Evolutionary conservation across 345 rosid genomes (phyloP).

Genomic region (Rhodamnia argentea): DNA sequence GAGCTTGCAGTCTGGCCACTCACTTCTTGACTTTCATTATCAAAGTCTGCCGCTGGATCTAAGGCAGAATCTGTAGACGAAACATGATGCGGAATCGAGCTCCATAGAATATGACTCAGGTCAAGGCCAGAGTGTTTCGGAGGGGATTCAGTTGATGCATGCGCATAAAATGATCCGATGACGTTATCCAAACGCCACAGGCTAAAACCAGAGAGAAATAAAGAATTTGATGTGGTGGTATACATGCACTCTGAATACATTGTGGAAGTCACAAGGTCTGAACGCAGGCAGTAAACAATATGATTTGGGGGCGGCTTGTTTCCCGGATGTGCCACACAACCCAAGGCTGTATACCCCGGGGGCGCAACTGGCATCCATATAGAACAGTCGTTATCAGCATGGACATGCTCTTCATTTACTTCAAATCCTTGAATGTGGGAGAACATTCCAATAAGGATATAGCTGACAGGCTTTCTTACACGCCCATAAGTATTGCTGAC

Average conservation of each 20-base stretch:
- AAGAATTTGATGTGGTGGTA: constrained; percentile 29
- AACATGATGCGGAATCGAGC: constrained; percentile 37
- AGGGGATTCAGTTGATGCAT: constrained; percentile 57
- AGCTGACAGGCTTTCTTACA: constrained; percentile 81
- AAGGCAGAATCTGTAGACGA: constrained; percentile 25
- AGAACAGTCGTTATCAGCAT: constrained; percentile 51
- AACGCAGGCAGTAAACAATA: constrained; percentile 77
- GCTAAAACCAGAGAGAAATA: constrained; percentile 70
- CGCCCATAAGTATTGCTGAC: constrained; percentile 94
- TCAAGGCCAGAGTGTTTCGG: constrained; percentile 39
- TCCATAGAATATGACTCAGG: constrained; percentile 75
- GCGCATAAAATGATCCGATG: constrained; percentile 85
- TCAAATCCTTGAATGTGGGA: constrained; percentile 49
- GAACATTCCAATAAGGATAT: constrained; percentile 51
- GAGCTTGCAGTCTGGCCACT: constrained; percentile 37
- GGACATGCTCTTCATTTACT: constrained; percentile 16
- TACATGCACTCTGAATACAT: constrained; percentile 79
- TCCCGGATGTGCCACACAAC: constrained; percentile 85
- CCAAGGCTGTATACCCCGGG: constrained; percentile 73
- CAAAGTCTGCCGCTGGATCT: constrained; percentile 20
- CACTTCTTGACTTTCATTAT: constrained; percentile 27
- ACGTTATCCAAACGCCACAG: constrained; percentile 91
- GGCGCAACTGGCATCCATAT: constrained; percentile 98
- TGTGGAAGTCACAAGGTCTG: constrained; percentile 90
- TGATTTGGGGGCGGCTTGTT: constrained; percentile 75